Base-by-base conservation (phyloP, 2,329 filamentous ascomycete genomes). In the Venturia asperata region DNA sequence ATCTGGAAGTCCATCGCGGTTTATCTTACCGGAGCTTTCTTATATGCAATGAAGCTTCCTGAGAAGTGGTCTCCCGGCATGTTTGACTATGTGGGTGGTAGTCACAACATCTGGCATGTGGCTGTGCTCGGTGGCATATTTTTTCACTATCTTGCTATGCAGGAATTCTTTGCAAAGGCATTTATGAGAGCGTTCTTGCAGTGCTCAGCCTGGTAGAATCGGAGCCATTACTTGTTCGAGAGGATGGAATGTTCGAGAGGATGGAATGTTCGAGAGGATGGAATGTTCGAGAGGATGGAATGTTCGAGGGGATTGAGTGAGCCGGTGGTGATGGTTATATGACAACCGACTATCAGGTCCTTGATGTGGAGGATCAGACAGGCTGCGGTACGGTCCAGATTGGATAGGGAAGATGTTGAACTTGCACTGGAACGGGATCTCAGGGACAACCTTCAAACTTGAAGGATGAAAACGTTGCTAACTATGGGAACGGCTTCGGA, bases 91-190 rank as follows among this genome's bases (percentile, higher is more conserved):
- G 83, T 95, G 49, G 94, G 94, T 47, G 92, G 91, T 58, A 95
- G 91, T 75, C 94, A 99, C 78, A 99, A 99, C 76, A 86, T 99
- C 66, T 99, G 94, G 94, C 94, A 99, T 76, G 78, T 96, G 42
- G 94, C 94, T 9, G 94, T 99, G 13, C 80, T 99, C 37, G 91
- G 92, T 19, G 94, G 94, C 13, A 99, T 99, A 66, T 77, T 97
- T n/a, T 97, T 96, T 75, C 94, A 99, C 76, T 99, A 97, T 77
- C 83, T 84, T 27, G 94, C 94, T 21, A 97, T 99, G 93, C 90
- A 97, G 76, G 85, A 92, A 65, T 94, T 99, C 76, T 99, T 99
- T 73, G 83, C 88, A 6, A 76, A 77, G 63, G 80, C 80, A 1
- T 77, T 81, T 69, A 27, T 60, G 56, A 49, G 66, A 34, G 65